phyloP scores from a whole-genome alignment of 148 eudicot genomes.

The Tetragonia tetragonoides region DNA sequence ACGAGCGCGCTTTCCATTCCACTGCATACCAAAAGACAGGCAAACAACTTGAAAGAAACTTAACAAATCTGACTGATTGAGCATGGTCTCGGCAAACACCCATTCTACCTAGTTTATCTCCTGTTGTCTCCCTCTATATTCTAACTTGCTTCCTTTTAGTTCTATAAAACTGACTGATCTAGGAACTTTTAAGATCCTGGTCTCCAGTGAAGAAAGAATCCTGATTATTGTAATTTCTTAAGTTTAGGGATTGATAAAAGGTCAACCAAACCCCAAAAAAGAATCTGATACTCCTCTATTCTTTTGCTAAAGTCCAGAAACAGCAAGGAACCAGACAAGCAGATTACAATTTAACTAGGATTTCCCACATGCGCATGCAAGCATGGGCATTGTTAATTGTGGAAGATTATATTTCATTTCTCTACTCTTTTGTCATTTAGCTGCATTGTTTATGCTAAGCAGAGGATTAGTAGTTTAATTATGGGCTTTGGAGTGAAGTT shows the following conservation, averaged over 20 bases:
- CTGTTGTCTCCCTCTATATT: constrained; percentile 8
- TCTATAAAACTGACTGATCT: constrained; percentile 21
- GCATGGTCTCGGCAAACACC: constrained; percentile 8
- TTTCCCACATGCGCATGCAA: constrained; percentile 1
- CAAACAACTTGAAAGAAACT: neutral
- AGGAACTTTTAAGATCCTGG: constrained; percentile 28
- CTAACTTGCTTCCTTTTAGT: constrained; percentile 7
- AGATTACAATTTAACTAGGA: neutral
- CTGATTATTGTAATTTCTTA: neutral
- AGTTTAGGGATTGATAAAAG: neutral
- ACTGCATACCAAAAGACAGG: neutral
- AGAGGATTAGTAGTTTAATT: constrained; percentile 8
- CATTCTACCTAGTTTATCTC: neutral
- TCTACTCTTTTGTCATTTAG: constrained; percentile 43
- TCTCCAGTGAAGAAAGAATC: constrained; percentile 13
- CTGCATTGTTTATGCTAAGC: constrained; percentile 19
- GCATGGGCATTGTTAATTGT: constrained; percentile 1
- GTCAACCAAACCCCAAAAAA: neutral
- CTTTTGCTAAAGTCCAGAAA: neutral
- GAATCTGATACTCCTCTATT: neutral
- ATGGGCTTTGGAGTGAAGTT: constrained; percentile 11
- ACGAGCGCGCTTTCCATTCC: neutral
- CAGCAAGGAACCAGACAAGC: neutral
- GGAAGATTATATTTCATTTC: neutral
- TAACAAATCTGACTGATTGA: neutral